These are phyloP conservation scores for Phytophthora lateralis DNA, from an alignment of 352 stramenopile genomes.

Conservation along the genomic window DNA sequence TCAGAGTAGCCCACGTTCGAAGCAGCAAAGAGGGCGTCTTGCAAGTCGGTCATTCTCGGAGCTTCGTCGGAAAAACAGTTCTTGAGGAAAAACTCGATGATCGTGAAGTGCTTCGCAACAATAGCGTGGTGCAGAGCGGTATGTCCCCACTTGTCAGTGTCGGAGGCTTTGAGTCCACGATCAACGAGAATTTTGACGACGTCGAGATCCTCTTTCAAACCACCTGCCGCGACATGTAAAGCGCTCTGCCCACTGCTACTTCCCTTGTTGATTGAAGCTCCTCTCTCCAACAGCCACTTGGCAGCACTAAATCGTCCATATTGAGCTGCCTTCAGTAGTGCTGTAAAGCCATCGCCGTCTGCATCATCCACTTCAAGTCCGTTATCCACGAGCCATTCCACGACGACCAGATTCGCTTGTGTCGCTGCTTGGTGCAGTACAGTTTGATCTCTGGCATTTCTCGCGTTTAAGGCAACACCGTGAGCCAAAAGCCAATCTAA, in stretches of 20 bases:
- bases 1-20: background rate
- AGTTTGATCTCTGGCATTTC: slow-evolving; percentile 3
- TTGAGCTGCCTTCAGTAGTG: slow-evolving; percentile 3
- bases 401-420: background rate
- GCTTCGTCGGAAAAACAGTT: background rate
- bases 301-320: background rate
- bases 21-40: background rate
- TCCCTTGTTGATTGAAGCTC: background rate
- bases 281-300: background rate
- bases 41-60: background rate
- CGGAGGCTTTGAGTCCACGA: background rate
- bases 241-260: background rate
- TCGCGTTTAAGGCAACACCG: background rate
- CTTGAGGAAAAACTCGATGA: slow-evolving; percentile 2
- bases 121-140: slow-evolving; percentile 14
- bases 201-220: background rate
- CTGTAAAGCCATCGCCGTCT: slow-evolving; percentile 5
- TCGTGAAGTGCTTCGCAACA: background rate
- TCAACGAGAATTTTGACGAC: background rate
- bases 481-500: background rate
- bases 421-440: slow-evolving; percentile 7
- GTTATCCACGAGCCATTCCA: slow-evolving; percentile 4
- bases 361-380: background rate
- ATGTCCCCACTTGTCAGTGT: background rate
- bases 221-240: slow-evolving; percentile 2